phyloP scores from a whole-genome alignment of 768 basidiomycete genomes.

The Pleurotus cornucopiae region DNA sequence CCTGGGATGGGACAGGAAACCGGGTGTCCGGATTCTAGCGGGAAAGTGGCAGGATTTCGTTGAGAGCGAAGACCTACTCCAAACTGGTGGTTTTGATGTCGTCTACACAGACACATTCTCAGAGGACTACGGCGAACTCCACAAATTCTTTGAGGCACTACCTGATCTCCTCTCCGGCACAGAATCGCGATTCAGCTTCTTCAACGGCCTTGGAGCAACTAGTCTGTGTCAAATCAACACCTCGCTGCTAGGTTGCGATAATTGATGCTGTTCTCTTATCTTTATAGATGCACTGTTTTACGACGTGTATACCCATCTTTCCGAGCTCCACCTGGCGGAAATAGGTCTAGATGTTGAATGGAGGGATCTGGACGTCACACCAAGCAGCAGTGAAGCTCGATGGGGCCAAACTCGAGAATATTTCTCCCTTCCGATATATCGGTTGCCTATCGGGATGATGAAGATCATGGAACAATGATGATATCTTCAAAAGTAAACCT shows the following conservation, averaged over 20 bases:
- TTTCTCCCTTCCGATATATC: conserved; percentile 73
- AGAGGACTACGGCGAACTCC: conserved; percentile 79
- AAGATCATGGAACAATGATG: conserved; percentile 9
- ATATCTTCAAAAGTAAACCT: not conserved
- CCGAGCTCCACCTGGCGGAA: conserved; percentile 82
- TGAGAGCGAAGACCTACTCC: conserved; percentile 51
- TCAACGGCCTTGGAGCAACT: conserved; percentile 95
- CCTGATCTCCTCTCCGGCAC: conserved; percentile 72
- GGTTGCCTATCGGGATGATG: conserved; percentile 51
- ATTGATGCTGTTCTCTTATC: conserved; percentile 3
- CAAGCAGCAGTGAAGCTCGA: conserved; percentile 41
- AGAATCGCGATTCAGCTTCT: conserved; percentile 88
- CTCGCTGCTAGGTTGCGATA: conserved; percentile 5
- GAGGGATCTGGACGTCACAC: conserved; percentile 70
- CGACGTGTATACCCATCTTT: conserved; percentile 83
- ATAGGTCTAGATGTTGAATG: conserved; percentile 78
- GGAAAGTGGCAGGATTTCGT: conserved; percentile 94
- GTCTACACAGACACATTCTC: conserved; percentile 94
- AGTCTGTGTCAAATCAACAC: conserved; percentile 49
- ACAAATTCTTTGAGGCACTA: conserved; percentile 75
- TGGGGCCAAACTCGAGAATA: conserved; percentile 80
- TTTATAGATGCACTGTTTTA: conserved; percentile 79
- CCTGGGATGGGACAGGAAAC: conserved; percentile 73
- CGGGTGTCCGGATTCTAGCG: conserved; percentile 75
- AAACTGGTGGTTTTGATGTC: conserved; percentile 76